Evolutionary conservation across 1,284 basidiomycete species (phyloP).

Genomic region (Moesziomyces aphidis): DNA sequence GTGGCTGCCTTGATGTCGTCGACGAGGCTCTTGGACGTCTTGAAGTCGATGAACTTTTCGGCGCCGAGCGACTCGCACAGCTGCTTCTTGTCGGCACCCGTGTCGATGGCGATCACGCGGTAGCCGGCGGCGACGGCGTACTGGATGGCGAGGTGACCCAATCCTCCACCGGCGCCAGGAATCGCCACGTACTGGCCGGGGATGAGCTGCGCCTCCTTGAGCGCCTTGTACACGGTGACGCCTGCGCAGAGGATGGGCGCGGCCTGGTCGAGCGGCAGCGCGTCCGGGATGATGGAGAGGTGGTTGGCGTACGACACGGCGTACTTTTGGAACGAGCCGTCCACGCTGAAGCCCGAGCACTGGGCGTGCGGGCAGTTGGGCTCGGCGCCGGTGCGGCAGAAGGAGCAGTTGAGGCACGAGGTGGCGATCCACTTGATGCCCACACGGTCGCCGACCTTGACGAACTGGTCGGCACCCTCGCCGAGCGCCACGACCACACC

Average conservation of each 20-base stretch:
- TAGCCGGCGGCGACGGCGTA: constrained; percentile 69
- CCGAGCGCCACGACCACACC: constrained; percentile 81
- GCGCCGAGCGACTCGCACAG: constrained; percentile 79
- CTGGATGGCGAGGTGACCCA: constrained; percentile 69
- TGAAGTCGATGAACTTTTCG: constrained; percentile 84
- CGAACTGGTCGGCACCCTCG: constrained; percentile 73
- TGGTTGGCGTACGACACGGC: constrained; percentile 76
- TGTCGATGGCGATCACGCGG: constrained; percentile 83
- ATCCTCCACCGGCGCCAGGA: constrained; percentile 79
- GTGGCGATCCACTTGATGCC: constrained; percentile 79
- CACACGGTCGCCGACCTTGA: constrained; percentile 80
- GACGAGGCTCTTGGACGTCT: constrained; percentile 72
- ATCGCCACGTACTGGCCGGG: constrained; percentile 86
- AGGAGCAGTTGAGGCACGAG: constrained; percentile 78
- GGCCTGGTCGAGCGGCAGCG: constrained; percentile 76
- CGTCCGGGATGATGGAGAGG: constrained; percentile 72
- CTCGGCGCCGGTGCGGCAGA: constrained; percentile 78
- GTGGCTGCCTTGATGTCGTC: constrained; percentile 76
- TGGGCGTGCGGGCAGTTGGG: constrained; percentile 69
- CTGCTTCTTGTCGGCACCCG: constrained; percentile 79
- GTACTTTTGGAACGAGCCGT: constrained; percentile 83
- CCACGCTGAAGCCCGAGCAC: constrained; percentile 73
- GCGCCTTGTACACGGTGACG: constrained; percentile 83
- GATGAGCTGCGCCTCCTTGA: constrained; percentile 76
- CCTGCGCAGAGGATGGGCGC: constrained; percentile 84